Evolutionary conservation across 2,329 filamentous ascomycete genomes (phyloP).

Genomic region (Daldinia eschscholtzii): DNA sequence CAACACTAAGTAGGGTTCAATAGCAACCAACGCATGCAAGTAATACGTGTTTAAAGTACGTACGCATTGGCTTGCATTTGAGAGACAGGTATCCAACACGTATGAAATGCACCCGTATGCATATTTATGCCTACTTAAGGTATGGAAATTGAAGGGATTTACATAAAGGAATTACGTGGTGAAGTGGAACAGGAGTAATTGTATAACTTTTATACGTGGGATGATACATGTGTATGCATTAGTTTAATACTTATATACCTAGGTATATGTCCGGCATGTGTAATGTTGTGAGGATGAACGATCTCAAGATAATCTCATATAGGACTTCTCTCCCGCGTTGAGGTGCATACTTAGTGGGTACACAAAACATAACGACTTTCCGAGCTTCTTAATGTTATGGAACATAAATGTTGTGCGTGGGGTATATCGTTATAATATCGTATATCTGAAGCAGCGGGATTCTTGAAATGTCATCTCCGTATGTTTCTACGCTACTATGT

Average conservation of each 20-base stretch:
- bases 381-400: background rate
- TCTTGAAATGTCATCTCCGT: background rate
- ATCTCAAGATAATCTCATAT: conserved; percentile 2
- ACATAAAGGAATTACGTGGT: conserved; percentile 8
- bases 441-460: conserved; percentile 4
- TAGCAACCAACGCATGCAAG: conserved; percentile 34
- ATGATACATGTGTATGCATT: conserved; percentile 1
- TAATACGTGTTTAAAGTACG: conserved; percentile 22
- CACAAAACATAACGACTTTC: background rate
- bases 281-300: background rate
- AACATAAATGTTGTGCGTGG: background rate
- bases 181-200: background rate
- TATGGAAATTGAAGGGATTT: background rate
- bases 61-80: conserved; percentile 12
- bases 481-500: background rate
- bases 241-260: background rate
- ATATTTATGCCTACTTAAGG: background rate
- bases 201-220: conserved; percentile 7
- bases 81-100: background rate
- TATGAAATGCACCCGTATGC: conserved; percentile 7
- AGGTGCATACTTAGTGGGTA: background rate
- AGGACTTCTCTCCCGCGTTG: background rate
- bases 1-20: conserved; percentile 23
- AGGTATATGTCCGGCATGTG: too few species aligned
- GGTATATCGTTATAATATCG: background rate